Base-by-base conservation (phyloP, 257 asterid genomes). In the Anisodus tanguticus region DNA sequence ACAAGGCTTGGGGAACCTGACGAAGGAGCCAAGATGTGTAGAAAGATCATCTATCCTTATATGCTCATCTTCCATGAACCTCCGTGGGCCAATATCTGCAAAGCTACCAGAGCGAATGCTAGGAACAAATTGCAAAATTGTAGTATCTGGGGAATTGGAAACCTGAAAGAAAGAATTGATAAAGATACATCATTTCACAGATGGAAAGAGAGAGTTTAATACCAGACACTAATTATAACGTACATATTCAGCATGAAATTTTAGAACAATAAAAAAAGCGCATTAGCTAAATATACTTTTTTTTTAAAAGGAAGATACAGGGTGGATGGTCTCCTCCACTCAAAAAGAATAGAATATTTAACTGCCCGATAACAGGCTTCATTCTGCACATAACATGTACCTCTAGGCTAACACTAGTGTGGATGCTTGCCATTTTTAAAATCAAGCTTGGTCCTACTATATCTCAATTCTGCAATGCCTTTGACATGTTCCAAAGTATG, bases 1-100 rank as follows among this genome's bases (percentile, higher is more conserved):
- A 83, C 90, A 86, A 41, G 95, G 97, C 85, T 87, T 88, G 6
- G 95, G 97, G 79, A 90, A 86, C 63, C 19, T 87, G 82, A 86
- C 55, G 82, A 91, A 89, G 8, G 98, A 90, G 12, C 94, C 94
- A 78, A 94, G 78, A 86, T 89, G 92, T 58, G 88, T 55, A n/a
- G 93, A 88, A 3, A 94, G 89, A 87, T 94, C 94, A 80, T 94
- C 98, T 62, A 94, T 92, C 88, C 87, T 85, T 84, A 94, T 90
- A 89, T 94, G 97, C 87, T 94, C 97, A 80, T 94, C 98, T 85
- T 94, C 98, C 97, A 92, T 94, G 88, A 62, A 91, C 74, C 95
- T 89, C 72, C 97, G 88, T n/a, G 92, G 93, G 68, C 97, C 97
- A 70, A 91, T 93, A 79, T 91, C 97, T 16, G 94, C 90, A 87